These are phyloP conservation scores for Ogataea naganishii DNA, from an alignment of 805 yeast genomes.

Conservation along the genomic window DNA sequence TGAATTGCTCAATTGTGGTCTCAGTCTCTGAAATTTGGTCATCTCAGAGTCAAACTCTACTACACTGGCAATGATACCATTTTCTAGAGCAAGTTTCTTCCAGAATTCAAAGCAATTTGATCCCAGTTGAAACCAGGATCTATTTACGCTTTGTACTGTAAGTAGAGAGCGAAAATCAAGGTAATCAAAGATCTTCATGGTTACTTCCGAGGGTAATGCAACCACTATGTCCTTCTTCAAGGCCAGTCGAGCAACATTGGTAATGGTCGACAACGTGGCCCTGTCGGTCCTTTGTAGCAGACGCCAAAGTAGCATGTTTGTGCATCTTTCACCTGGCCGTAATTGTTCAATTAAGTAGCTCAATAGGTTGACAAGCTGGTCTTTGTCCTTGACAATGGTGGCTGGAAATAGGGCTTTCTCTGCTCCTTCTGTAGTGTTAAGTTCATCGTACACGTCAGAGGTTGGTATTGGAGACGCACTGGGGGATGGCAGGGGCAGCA, in stretches of 20 bases:
- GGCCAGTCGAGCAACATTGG: constrained; percentile 39
- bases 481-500: constrained; percentile 61
- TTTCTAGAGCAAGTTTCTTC: constrained; percentile 56
- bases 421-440: constrained; percentile 2
- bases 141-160: constrained; percentile 55
- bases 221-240: constrained; percentile 68
- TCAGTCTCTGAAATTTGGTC: constrained; percentile 10
- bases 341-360: constrained; percentile 27
- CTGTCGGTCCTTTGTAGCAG: constrained; percentile 53
- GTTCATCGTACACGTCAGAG: constrained; percentile 12
- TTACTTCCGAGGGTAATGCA: constrained; percentile 67
- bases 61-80: constrained; percentile 42
- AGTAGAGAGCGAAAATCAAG: constrained; percentile 58
- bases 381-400: constrained; percentile 15
- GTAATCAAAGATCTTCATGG: constrained; percentile 52
- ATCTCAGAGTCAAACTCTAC: constrained; percentile 36
- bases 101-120: constrained; percentile 57
- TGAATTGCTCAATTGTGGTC: constrained; percentile 6
- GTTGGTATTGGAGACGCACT: constrained; percentile 50
- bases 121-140: constrained; percentile 60
- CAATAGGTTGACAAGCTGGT: constrained; percentile 31
- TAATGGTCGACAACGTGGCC: constrained; percentile 51
- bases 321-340: constrained; percentile 38
- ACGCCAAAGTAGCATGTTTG: constrained; percentile 35
- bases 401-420: constrained; percentile 1